These are phyloP conservation scores for Corylus avellana DNA, from an alignment of 306 rosid species.

Conservation along the genomic window DNA sequence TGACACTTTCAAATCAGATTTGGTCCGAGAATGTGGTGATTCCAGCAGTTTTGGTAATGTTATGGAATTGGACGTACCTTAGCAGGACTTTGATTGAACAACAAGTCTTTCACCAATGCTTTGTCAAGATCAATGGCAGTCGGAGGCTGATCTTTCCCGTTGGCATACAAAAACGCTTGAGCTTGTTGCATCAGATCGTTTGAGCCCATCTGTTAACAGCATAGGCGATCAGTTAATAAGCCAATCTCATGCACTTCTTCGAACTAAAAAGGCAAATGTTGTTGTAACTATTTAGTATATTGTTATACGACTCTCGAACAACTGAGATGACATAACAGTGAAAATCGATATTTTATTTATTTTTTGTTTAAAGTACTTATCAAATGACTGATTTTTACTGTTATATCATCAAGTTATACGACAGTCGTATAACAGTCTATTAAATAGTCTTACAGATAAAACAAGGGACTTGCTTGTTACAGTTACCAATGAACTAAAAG, in stretches of 20 bases:
- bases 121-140: slow-evolving; percentile 81
- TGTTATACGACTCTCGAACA: too few species aligned
- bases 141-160: slow-evolving; percentile 79
- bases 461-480: background rate
- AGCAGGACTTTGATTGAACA: slow-evolving; percentile 87
- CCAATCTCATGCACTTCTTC: background rate
- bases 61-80: slow-evolving; percentile 50
- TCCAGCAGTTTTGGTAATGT: background rate
- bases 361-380: too few species aligned
- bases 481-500: background rate
- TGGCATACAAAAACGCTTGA: slow-evolving; percentile 75
- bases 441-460: too few species aligned
- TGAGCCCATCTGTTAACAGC: slow-evolving; percentile 61
- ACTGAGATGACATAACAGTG: too few species aligned
- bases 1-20: background rate
- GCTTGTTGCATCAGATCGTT: slow-evolving; percentile 88
- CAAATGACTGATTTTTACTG: too few species aligned
- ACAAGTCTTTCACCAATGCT: slow-evolving; percentile 69
- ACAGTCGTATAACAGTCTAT: too few species aligned
- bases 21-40: background rate
- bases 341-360: too few species aligned
- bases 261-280: too few species aligned
- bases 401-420: too few species aligned
- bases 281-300: too few species aligned
- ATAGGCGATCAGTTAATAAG: slow-evolving; percentile 19